phyloP scores from a whole-genome alignment of 768 basidiomycete genomes.

The Paxillus involutus region DNA sequence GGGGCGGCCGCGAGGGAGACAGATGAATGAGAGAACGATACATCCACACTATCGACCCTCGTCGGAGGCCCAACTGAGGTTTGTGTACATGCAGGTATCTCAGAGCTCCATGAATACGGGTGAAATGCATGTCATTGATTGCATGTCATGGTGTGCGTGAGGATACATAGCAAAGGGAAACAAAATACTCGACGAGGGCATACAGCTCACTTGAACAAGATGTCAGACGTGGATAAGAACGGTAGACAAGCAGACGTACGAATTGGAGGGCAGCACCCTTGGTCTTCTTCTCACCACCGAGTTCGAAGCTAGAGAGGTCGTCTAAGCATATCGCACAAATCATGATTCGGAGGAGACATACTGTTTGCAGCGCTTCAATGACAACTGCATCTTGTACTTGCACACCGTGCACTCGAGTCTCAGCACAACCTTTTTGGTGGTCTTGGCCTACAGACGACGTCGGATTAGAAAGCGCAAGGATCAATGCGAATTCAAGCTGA shows the following conservation, averaged over 20 bases:
- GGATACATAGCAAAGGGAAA: conserved; percentile 24
- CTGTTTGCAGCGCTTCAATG: conserved; percentile 99
- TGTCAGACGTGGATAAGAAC: conserved; percentile 1
- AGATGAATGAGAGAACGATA: too few relatives aligned
- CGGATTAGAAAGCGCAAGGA: not conserved
- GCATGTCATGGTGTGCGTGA: conserved; percentile 27
- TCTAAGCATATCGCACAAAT: not conserved
- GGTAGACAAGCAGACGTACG: conserved; percentile 50
- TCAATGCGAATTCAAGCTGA: not conserved
- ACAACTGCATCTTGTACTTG: conserved; percentile 97
- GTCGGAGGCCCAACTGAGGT: not conserved
- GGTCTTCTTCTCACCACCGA: conserved; percentile 99
- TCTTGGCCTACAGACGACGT: conserved; percentile 71
- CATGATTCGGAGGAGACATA: conserved; percentile 40
- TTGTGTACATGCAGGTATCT: not conserved
- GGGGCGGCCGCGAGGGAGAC: too few relatives aligned
- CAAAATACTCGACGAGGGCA: conserved; percentile 11
- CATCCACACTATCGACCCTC: too few relatives aligned
- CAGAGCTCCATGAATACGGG: not conserved
- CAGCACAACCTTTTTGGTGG: conserved; percentile 99
- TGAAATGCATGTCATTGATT: conserved; percentile 21
- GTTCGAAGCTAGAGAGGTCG: conserved; percentile 75
- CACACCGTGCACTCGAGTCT: conserved; percentile 97
- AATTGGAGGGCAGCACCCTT: conserved; percentile 95
- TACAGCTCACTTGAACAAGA: conserved; percentile 19